These are phyloP conservation scores for Raffaelea ambrosiae DNA, from an alignment of 2,329 filamentous ascomycete species.

Conservation along the genomic window DNA sequence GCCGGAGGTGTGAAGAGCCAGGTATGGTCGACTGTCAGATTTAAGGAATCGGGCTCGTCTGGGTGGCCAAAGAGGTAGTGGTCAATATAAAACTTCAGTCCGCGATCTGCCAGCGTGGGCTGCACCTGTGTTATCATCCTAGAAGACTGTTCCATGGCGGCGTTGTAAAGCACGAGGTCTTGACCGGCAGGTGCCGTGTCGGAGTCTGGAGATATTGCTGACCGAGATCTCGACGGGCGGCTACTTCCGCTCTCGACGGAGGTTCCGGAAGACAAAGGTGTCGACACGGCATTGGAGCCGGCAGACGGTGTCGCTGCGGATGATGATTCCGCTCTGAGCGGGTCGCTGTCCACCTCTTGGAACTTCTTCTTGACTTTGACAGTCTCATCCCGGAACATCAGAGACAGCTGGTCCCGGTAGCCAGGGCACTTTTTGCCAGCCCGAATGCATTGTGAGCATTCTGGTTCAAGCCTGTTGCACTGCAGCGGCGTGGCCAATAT, in stretches of 20 bases:
- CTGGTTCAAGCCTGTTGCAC: constrained; percentile 53
- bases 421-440: constrained; percentile 53
- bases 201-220: neutral
- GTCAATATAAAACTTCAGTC: constrained; percentile 41
- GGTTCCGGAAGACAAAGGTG: neutral
- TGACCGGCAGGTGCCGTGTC: neutral
- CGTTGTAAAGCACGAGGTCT: neutral
- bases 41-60: constrained; percentile 33
- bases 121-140: constrained; percentile 27
- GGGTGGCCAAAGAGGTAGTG: constrained; percentile 43
- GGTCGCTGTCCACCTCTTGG: constrained; percentile 24
- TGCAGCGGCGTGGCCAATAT: constrained; percentile 15
- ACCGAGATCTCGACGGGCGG: no score
- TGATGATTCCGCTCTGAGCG: neutral
- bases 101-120: constrained; percentile 36
- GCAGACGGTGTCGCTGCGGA: neutral
- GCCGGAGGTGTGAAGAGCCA: constrained; percentile 31
- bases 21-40: constrained; percentile 20
- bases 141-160: constrained; percentile 2
- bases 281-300: neutral
- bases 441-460: constrained; percentile 55
- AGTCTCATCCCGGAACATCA: constrained; percentile 61
- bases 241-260: neutral
- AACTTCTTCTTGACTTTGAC: constrained; percentile 52
- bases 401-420: constrained; percentile 54